Base-by-base conservation (phyloP, 495 filamentous ascomycete genomes). In the Cairneyella variabilis region DNA sequence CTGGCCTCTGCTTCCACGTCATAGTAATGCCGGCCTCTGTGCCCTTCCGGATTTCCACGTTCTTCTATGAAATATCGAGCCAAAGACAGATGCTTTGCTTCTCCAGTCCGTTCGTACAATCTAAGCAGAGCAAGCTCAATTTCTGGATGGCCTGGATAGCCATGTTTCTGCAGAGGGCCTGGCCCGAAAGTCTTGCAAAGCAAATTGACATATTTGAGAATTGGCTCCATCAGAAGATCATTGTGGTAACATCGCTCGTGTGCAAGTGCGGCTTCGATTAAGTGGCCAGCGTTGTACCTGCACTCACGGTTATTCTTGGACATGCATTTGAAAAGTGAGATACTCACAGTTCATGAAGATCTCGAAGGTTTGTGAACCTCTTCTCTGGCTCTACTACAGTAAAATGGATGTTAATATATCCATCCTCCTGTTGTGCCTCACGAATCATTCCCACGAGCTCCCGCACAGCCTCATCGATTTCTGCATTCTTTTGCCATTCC, bases 61-160 rank as follows among this genome's bases (percentile, higher is more conserved):
- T 83, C 81, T 42, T 71, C 69, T 22, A 83, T 63, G 62, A 84
- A 84, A 57, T 75, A 84, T 37, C 58, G 61, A 5, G 78, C 80
- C 7, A 84, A 65, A 6, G 63, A 61, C 7, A 80, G 71, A 47
- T 78, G 71, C 9, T 74, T 64, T 21, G 70, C 48, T 46, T 77
- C 67, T 2, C 63, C 55, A 3, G 76, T 80, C 16, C 65, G 62
- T 8, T 73, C 66, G 53, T 77, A 79, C 3, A 83, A 67, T 7
- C 81, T 67, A n/a, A 82, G 54, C 3, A 83, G 66, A 14, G 77
- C 73, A 4, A 84, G 66, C 57, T 84, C 79, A 39, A 82, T 81
- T 53, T 84, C 80, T 0, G 74, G 78, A 56, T 83, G 81, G 0
- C 79, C 81, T 5, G 79, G 80, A 50, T 83, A 84, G 12, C 77